phyloP scores from a whole-genome alignment of 1,284 basidiomycete genomes.

The Boletus holoroseus region DNA sequence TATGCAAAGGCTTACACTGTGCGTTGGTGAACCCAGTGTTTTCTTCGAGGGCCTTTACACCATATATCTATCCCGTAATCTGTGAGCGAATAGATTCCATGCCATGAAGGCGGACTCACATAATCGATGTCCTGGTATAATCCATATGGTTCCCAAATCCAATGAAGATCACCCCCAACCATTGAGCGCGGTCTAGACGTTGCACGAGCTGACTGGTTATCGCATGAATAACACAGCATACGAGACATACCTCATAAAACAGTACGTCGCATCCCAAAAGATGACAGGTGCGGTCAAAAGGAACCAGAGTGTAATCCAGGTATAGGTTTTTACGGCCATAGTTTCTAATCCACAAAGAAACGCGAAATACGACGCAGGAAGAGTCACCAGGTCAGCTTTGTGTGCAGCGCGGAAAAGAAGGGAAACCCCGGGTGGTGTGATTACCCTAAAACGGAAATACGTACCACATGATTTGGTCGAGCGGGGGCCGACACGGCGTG shows the following conservation, averaged over 20 bases:
- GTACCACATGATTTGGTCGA: slow-evolving; percentile 7
- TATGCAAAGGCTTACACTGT: slow-evolving; percentile 53
- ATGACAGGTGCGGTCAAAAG: slow-evolving; percentile 52
- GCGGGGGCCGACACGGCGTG: no score
- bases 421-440: not conserved
- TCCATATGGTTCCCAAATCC: slow-evolving; percentile 82
- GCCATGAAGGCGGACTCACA: slow-evolving; percentile 32
- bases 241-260: slow-evolving; percentile 54
- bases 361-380: not conserved
- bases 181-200: slow-evolving; percentile 52
- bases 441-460: not conserved
- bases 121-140: slow-evolving; percentile 71
- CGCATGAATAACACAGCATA: not conserved
- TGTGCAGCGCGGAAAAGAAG: not conserved
- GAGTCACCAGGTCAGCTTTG: not conserved
- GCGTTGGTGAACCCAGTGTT: slow-evolving; percentile 83
- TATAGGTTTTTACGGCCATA: slow-evolving; percentile 49
- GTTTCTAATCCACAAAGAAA: not conserved
- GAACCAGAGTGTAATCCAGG: slow-evolving; percentile 71
- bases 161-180: slow-evolving; percentile 78
- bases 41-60: slow-evolving; percentile 53
- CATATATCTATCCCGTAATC: slow-evolving; percentile 59
- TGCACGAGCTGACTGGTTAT: not conserved
- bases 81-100: not conserved
- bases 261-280: slow-evolving; percentile 68